Evolutionary conservation across 192 early-diverging fungal genomes (phyloP), one percentile per base, ranked within the genome.

Genomic region (Chytriomyces sp.): DNA sequence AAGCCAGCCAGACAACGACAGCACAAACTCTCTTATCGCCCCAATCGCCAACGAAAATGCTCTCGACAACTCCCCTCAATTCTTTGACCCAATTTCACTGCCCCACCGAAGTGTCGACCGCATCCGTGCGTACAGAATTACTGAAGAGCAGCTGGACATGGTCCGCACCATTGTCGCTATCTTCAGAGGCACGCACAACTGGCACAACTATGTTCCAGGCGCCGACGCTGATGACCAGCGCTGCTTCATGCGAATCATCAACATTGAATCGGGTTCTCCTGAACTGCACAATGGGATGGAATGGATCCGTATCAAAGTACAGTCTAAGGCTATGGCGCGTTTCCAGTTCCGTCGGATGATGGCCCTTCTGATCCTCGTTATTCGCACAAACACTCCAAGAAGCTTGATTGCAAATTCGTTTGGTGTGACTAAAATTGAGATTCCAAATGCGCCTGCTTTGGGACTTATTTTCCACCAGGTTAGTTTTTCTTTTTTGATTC

Each of bases 291-390:
- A 35, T 18, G 82, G 82, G 11, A 70, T 83, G 65, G 82, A 83
- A 61, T 83, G 82, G 82, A 66, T 83, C 20, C 78, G 82, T 65
- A 66, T 83, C 61, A 83, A 83, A 66, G 69, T 77, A 16, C 78
- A 80, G 60, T 67, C 75, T 7, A 64, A 65, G n/a, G 76, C 75
- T 5, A 49, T 83, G 50, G 82, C 78, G 16, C 61, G 77, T 7
- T 76, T 64, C 76, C 82, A 83, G 70, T 77, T 83, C 79, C 82
- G 82, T 61, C 64, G 72, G 2, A 83, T 83, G 82, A 72, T 83
- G 23, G 74, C 59, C 59, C 43, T 82, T 44, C 18, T 74, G 67
- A 68, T 83, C 28, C 45, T 78, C 45, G 79, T 80, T 0, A 61
- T 80, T 57, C 73, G 82, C n/a, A 83, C 82, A 20, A 79, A 83